Conservation (phyloP, 2,329 filamentous ascomycete genomes). For the Colletotrichum somersetense region DNA sequence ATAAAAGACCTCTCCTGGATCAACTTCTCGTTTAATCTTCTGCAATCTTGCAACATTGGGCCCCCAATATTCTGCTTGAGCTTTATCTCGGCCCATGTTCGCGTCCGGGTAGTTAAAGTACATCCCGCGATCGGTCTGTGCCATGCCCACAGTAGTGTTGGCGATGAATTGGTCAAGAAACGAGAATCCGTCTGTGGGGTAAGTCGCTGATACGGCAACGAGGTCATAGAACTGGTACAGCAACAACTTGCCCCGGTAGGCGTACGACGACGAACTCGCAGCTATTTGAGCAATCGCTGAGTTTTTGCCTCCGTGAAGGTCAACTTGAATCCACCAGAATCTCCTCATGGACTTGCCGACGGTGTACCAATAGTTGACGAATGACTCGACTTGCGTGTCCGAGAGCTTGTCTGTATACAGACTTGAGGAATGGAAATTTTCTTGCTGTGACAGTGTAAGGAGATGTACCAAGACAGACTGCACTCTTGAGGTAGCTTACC, state of each 20-base stretch:
- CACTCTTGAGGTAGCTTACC: not conserved
- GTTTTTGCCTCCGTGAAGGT: conserved; percentile 52
- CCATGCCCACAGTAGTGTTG: conserved; percentile 49
- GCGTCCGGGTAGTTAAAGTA: conserved; percentile 59
- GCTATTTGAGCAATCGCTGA: conserved; percentile 51
- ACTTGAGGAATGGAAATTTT: conserved; percentile 48
- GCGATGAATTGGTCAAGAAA: conserved; percentile 52
- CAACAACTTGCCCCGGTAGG: conserved; percentile 59
- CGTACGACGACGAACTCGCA: conserved; percentile 50
- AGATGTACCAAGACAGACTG: not conserved
- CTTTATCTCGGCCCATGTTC: conserved; percentile 49
- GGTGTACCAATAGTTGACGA: conserved; percentile 48
- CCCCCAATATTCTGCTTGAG: conserved; percentile 54
- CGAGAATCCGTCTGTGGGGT: conserved; percentile 51
- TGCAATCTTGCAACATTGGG: conserved; percentile 50
- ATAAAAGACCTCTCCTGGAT: conserved; percentile 56
- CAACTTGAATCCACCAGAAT: conserved; percentile 53
- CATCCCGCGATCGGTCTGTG: conserved; percentile 51
- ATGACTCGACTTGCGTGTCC: conserved; percentile 43
- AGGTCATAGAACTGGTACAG: conserved; percentile 63
- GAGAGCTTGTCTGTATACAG: conserved; percentile 47
- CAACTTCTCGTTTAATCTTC: conserved; percentile 52
- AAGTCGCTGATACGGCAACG: conserved; percentile 46
- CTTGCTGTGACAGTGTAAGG: conserved; percentile 42
- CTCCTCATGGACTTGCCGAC: conserved; percentile 43